Evolutionary conservation across 352 stramenopile species (phyloP).

Genomic region (Phytopythium helicoides): DNA sequence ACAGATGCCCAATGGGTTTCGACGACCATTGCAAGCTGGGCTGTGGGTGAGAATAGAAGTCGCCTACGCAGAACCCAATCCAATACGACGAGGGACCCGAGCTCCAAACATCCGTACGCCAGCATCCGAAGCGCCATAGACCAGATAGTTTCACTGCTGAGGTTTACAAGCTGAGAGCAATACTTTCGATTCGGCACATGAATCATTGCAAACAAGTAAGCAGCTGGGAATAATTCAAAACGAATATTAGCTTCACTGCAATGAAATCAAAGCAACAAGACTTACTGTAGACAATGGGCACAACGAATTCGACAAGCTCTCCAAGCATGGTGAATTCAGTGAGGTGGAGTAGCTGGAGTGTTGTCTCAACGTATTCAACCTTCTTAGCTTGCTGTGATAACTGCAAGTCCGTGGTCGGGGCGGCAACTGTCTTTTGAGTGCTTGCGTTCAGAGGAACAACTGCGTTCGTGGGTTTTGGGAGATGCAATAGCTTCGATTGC

Average conservation of each 20-base stretch:
- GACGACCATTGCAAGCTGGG: slow-evolving; percentile 22
- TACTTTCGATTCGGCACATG: slow-evolving; percentile 30
- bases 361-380: slow-evolving; percentile 12
- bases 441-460: too few relatives aligned
- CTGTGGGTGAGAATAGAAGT: slow-evolving; percentile 16
- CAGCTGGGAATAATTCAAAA: too few relatives aligned
- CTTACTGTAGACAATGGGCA: slow-evolving; percentile 36
- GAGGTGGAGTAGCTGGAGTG: slow-evolving; percentile 19
- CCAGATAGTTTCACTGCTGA: slow-evolving; percentile 8
- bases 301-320: slow-evolving; percentile 38
- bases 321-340: slow-evolving; percentile 36
- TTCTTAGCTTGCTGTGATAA: too few relatives aligned
- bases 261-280: background rate
- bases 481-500: too few relatives aligned
- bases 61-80: slow-evolving; percentile 13
- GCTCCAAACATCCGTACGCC: slow-evolving; percentile 12
- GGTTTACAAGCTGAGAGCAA: slow-evolving; percentile 23
- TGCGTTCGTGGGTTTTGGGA: too few relatives aligned
- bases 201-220: slow-evolving; percentile 9
- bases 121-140: slow-evolving; percentile 5
- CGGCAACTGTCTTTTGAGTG: too few relatives aligned
- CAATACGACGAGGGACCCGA: slow-evolving; percentile 16
- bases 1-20: slow-evolving; percentile 20
- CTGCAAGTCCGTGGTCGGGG: too few relatives aligned
- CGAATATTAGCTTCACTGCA: too few relatives aligned